phyloP scores from a whole-genome alignment of 2,329 filamentous ascomycete species.

The Fusarium sterilihyphosum region DNA sequence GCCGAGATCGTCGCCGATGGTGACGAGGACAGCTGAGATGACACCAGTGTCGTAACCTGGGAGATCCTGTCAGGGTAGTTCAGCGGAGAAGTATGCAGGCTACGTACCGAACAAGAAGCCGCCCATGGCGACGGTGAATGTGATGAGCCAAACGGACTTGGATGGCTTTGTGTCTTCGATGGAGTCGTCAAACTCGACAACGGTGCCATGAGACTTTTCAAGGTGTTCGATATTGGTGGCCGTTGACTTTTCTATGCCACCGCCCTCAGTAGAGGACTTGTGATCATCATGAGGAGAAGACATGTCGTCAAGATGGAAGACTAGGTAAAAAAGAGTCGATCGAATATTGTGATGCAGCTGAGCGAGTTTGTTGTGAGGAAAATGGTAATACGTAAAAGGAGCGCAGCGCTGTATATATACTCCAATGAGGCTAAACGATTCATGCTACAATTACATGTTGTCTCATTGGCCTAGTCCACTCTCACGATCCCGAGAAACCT shows the following conservation, averaged over 20 bases:
- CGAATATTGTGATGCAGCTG: not conserved
- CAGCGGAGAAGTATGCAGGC: fast-evolving
- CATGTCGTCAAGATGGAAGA: not conserved
- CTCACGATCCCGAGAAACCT: not conserved
- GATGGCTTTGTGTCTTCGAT: conserved; percentile 40
- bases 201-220: conserved; percentile 16
- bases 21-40: conserved; percentile 47
- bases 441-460: not conserved
- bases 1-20: conserved; percentile 47
- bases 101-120: conserved; percentile 50
- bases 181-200: conserved; percentile 11
- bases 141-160: conserved; percentile 41
- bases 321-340: not conserved
- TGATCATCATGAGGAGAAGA: not conserved
- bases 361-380: not conserved
- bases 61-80: fast-evolving
- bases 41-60: conserved; percentile 49
- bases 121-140: conserved; percentile 46
- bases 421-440: not conserved
- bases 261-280: not conserved
- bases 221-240: conserved; percentile 24
- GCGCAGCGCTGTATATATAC: not conserved
- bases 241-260: not conserved
- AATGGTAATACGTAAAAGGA: not conserved
- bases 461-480: not conserved